Percentiles rank a stretch among this genome's conserved stretches.
phyloP scores from a whole-genome alignment of 805 yeast species.

The Candida incommunis region DNA sequence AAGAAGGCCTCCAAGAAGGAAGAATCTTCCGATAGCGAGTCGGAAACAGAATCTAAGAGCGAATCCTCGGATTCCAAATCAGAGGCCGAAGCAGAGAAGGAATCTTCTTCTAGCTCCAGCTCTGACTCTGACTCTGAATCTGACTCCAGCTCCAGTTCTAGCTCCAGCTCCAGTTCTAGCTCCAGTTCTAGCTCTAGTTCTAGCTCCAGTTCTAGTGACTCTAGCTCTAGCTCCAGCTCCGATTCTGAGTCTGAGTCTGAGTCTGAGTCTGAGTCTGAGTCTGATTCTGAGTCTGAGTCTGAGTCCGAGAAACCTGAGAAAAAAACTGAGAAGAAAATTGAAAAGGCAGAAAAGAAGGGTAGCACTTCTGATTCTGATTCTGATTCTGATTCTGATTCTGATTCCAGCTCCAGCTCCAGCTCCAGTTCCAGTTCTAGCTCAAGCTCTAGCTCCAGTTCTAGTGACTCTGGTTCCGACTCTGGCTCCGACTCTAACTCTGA shows the following conservation, averaged over 20 bases:
- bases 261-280: slow-evolving; percentile 8
- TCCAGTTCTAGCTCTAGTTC: slow-evolving; percentile 17
- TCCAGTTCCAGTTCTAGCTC: too few species aligned
- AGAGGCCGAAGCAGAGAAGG: too few species aligned
- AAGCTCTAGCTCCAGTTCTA: slow-evolving; percentile 2
- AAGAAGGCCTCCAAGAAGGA: slow-evolving; percentile 7
- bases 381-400: slow-evolving; percentile 14
- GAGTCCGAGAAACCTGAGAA: slow-evolving; percentile 6
- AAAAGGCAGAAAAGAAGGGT: slow-evolving; percentile 9
- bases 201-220: slow-evolving; percentile 19
- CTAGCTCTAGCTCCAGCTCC: slow-evolving; percentile 17
- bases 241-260: slow-evolving; percentile 16
- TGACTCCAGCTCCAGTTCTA: slow-evolving; percentile 21
- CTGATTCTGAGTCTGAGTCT: slow-evolving; percentile 16
- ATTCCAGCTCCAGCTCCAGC: too few species aligned
- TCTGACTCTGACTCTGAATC: slow-evolving; percentile 11
- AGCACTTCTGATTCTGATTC: slow-evolving; percentile 17
- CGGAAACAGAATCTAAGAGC: slow-evolving; percentile 8
- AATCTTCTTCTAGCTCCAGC: background rate
- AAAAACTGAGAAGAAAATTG: too few species aligned
- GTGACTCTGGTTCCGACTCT: slow-evolving; percentile 14
- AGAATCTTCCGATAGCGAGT: slow-evolving; percentile 11
- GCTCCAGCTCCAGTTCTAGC: slow-evolving; percentile 14
- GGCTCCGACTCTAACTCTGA: slow-evolving; percentile 16
- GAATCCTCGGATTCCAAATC: background rate